Conservation (phyloP, 2,329 filamentous ascomycete species). For the Microcera coccophila region DNA sequence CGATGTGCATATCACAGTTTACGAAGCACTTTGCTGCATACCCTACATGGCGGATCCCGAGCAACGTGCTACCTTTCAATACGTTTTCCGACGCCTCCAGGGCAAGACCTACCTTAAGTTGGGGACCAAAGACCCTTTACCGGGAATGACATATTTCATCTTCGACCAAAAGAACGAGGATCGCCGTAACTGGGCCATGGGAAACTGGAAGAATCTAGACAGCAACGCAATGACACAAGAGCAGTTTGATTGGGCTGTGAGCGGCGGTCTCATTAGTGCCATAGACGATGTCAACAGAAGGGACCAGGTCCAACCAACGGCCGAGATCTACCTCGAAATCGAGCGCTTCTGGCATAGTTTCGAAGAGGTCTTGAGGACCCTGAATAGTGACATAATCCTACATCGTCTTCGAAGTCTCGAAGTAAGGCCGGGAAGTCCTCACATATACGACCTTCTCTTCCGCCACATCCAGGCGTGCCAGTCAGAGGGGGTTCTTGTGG, state of each 20-base stretch:
- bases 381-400: slow-evolving; percentile 71
- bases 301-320: slow-evolving; percentile 33
- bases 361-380: slow-evolving; percentile 65
- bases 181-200: slow-evolving; percentile 36
- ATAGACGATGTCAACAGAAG: slow-evolving; percentile 58
- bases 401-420: slow-evolving; percentile 77
- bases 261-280: slow-evolving; percentile 64
- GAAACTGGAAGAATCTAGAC: slow-evolving; percentile 47
- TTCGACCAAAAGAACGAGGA: slow-evolving; percentile 63
- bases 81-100: slow-evolving; percentile 71
- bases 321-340: slow-evolving; percentile 46
- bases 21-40: slow-evolving; percentile 83
- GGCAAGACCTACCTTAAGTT: slow-evolving; percentile 75
- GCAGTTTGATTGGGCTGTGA: slow-evolving; percentile 86
- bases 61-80: slow-evolving; percentile 63
- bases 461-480: slow-evolving; percentile 50
- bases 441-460: slow-evolving; percentile 60
- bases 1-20: slow-evolving; percentile 72
- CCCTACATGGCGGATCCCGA: slow-evolving; percentile 62
- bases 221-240: slow-evolving; percentile 58
- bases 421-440: slow-evolving; percentile 56
- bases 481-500: slow-evolving; percentile 57
- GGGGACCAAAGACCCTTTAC: slow-evolving; percentile 66
- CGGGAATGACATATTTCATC: slow-evolving; percentile 79
- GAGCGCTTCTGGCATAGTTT: slow-evolving; percentile 77